Percentiles rank a stretch among this genome's conserved stretches.
Evolutionary conservation across 768 basidiomycete genomes (phyloP).

Genomic region (Coprinopsis cinerea): DNA sequence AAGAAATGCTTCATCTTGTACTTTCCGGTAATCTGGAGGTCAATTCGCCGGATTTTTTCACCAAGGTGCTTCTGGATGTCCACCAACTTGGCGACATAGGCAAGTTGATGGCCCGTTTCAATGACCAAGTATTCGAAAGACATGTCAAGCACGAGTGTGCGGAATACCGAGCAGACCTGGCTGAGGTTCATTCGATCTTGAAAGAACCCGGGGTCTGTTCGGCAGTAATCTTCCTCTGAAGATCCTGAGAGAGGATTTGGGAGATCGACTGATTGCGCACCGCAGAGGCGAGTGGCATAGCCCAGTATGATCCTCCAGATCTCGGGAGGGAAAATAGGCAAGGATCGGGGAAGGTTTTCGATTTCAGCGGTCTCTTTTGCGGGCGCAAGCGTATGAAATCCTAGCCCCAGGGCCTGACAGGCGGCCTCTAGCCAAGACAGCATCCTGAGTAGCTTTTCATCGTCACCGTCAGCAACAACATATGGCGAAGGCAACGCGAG

Average conservation of each 20-base stretch:
- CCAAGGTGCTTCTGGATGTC: constrained; percentile 31
- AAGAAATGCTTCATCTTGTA: constrained; percentile 23
- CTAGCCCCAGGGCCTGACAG: too few relatives aligned
- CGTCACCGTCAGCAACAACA: too few relatives aligned
- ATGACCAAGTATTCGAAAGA: constrained; percentile 36
- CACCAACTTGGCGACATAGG: constrained; percentile 26
- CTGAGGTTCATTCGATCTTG: constrained; percentile 25
- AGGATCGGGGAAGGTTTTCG: not conserved
- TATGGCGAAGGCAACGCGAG: too few relatives aligned
- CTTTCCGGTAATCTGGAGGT: constrained; percentile 31
- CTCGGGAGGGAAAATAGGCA: constrained; percentile 18
- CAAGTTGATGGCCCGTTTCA: constrained; percentile 28
- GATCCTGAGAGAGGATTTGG: constrained; percentile 35
- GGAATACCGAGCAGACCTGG: constrained; percentile 34
- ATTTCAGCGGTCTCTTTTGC: not conserved
- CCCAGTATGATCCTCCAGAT: constrained; percentile 33
- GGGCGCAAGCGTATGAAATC: too few relatives aligned
- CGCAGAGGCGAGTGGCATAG: constrained; percentile 28
- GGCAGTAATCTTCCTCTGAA: constrained; percentile 23
- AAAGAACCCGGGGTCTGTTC: constrained; percentile 25
- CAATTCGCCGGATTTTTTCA: constrained; percentile 34
- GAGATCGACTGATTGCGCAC: constrained; percentile 25
- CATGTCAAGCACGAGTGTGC: constrained; percentile 30
- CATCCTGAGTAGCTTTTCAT: too few relatives aligned
- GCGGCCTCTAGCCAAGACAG: too few relatives aligned